phyloP scores from a whole-genome alignment of 495 filamentous ascomycete species.

The Xylaria curta region DNA sequence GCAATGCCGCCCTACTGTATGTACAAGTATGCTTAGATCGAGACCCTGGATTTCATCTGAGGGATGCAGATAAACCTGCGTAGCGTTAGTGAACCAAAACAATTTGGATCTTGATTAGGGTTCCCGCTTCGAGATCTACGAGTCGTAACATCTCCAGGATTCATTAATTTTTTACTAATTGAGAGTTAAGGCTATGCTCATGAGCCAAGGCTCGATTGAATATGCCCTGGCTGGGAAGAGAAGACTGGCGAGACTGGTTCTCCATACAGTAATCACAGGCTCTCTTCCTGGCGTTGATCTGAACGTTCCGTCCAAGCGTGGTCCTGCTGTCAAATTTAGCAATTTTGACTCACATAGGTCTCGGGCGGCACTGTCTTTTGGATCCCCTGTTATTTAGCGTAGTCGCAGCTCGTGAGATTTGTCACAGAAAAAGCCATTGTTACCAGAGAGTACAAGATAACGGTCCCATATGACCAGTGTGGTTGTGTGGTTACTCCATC shows the following conservation, averaged over 20 bases:
- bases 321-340: slow-evolving; percentile 29
- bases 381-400: slow-evolving; percentile 14
- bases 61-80: slow-evolving; percentile 17
- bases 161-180: not conserved
- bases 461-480: slow-evolving; percentile 18
- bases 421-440: slow-evolving; percentile 28
- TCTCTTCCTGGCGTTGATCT: slow-evolving; percentile 4
- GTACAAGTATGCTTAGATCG: slow-evolving; percentile 3
- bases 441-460: slow-evolving; percentile 20
- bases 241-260: not conserved
- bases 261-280: slow-evolving; percentile 27
- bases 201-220: slow-evolving; percentile 3
- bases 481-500: slow-evolving; percentile 16
- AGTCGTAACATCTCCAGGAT: slow-evolving; percentile 11
- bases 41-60: slow-evolving; percentile 15
- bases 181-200: not conserved
- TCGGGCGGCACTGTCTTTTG: slow-evolving; percentile 12
- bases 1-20: slow-evolving; percentile 16
- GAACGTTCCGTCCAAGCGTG: not conserved
- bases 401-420: slow-evolving; percentile 23
- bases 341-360: slow-evolving; percentile 25
- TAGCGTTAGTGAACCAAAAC: slow-evolving; percentile 1
- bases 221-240: not conserved
- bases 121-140: slow-evolving; percentile 12
- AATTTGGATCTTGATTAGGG: slow-evolving; percentile 14